A percentile compares a stretch with the other conserved stretches of the same genome.
Conservation (phyloP, 2,329 filamentous ascomycete genomes). For the Neodidymelliopsis sp. region DNA sequence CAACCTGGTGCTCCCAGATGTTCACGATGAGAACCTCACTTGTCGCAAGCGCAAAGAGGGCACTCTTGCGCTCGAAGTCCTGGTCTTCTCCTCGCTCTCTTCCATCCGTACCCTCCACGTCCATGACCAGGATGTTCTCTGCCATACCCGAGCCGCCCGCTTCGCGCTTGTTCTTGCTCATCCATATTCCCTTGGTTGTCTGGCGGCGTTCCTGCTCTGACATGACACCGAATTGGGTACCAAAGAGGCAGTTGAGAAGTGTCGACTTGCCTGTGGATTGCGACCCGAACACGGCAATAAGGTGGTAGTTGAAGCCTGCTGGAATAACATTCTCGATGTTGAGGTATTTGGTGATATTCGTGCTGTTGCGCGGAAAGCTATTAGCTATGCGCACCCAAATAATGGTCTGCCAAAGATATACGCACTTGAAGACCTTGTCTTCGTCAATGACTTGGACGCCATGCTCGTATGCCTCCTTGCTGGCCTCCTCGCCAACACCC, state of each 20-base stretch:
- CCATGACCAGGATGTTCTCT: constrained; percentile 98
- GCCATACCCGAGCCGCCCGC: constrained; percentile 72
- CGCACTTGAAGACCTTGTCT: constrained; percentile 96
- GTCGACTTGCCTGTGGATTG: constrained; percentile 99
- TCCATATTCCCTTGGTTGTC: constrained; percentile 99
- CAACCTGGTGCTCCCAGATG: constrained; percentile 99
- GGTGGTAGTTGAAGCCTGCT: constrained; percentile 97
- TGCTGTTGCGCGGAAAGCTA: constrained; percentile 57
- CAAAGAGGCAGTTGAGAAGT: constrained; percentile 92
- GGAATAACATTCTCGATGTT: constrained; percentile 79
- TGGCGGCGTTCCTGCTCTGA: constrained; percentile 91
- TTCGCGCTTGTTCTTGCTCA: constrained; percentile 90
- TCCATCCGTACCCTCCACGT: constrained; percentile 97
- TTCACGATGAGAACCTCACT: constrained; percentile 98
- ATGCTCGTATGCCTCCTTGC: constrained; percentile 78
- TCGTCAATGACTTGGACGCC: constrained; percentile 97
- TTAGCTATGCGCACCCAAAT: constrained; percentile 28
- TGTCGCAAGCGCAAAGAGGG: constrained; percentile 93
- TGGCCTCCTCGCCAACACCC: constrained; percentile 69
- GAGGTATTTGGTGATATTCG: constrained; percentile 82
- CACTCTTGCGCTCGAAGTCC: constrained; percentile 98
- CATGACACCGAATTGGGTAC: constrained; percentile 97
- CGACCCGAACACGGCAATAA: constrained; percentile 98
- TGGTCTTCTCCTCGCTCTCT: constrained; percentile 97
- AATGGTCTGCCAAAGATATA: constrained; percentile 8